Percentiles rank a stretch among this genome's conserved stretches.
Conservation (phyloP, 768 basidiomycete species). For the Suillus sp. region DNA sequence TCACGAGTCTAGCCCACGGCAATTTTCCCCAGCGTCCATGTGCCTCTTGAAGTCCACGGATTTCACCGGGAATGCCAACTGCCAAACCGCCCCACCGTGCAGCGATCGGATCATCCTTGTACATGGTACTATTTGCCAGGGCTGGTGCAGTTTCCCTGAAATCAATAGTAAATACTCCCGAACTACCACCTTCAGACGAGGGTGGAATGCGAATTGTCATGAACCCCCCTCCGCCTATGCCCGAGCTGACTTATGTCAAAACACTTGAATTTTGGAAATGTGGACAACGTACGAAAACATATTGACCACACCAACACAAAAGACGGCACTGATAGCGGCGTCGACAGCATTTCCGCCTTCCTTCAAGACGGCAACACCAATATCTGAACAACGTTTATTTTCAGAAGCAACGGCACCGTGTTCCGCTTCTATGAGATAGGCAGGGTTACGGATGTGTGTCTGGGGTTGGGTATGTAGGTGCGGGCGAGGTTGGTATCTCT, state of each 20-base stretch:
- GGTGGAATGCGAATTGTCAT: slow-evolving; percentile 82
- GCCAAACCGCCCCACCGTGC: slow-evolving; percentile 78
- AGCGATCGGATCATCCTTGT: slow-evolving; percentile 48
- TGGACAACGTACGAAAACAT: slow-evolving; percentile 76
- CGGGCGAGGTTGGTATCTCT: not conserved
- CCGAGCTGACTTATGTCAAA: slow-evolving; percentile 50
- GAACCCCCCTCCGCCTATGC: slow-evolving; percentile 88
- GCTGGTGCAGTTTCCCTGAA: slow-evolving; percentile 88
- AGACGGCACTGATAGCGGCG: slow-evolving; percentile 73
- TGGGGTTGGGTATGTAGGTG: not conserved
- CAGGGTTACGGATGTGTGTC: slow-evolving; percentile 44
- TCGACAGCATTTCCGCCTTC: slow-evolving; percentile 92
- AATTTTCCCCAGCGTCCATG: slow-evolving; percentile 81
- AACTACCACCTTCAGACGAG: slow-evolving; percentile 38
- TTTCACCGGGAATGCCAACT: slow-evolving; percentile 90
- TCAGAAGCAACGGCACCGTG: slow-evolving; percentile 90
- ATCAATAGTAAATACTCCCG: slow-evolving; percentile 75
- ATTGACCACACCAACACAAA: slow-evolving; percentile 84
- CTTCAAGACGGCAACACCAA: slow-evolving; percentile 76
- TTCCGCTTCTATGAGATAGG: slow-evolving; percentile 60
- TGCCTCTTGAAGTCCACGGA: slow-evolving; percentile 84
- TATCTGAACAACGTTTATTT: slow-evolving; percentile 81
- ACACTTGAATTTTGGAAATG: slow-evolving; percentile 12
- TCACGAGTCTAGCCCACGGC: slow-evolving; percentile 76
- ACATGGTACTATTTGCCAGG: slow-evolving; percentile 78